Evolutionary conservation across 106 monocot genomes (phyloP), one percentile per base, ranked within the genome.

Genomic region (Allium sativum): DNA sequence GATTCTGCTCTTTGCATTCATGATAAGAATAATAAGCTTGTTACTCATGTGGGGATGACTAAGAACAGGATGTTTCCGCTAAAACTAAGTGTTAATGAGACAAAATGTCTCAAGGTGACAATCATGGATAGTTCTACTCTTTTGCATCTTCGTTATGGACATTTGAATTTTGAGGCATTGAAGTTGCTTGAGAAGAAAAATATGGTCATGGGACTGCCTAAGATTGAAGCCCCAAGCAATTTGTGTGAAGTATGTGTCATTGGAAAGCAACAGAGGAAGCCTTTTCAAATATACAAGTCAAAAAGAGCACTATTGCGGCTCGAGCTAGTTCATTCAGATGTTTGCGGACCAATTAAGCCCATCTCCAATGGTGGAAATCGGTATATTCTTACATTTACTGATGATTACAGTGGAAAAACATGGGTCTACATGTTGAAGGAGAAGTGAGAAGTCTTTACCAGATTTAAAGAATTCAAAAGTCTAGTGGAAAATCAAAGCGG

Each of bases 391-490:
- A 15, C n/a, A 13, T 45, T 45, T 42, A 61, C 16, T n/a, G 13
- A 61, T 61, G 61, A 61, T 61, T 61, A 15, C 45, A 61, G 42
- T 61, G 43, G 43, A 0, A 61, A 44, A 15, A 18, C n/a, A 3
- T 61, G 41, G 40, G 3, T 61, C 8, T 41, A 61, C 18, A 16
- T 61, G 42, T 15, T 61, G 18, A 61, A 61, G n/a, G n/a, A 61
- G 41, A 61, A 45, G 45, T 16, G 43, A 58, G 58, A 58, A 58
- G 58, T 58, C 9, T 58, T 19, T 7, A 13, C 7, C 7, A 61
- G 18, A 45, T 61, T 61, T 15, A 18, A 61, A 44, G 43, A 61
- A 42, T 61, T n/a, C n/a, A n/a, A n/a, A n/a, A n/a, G n/a, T n/a
- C n/a, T n/a, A n/a, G n/a, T n/a, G n/a, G n/a, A n/a, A 16, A 15